A percentile compares a stretch with the other conserved stretches of the same genome.
These are phyloP conservation scores for Dendrobium catenatum DNA, from an alignment of 106 monocot genomes.

Conservation along the genomic window DNA sequence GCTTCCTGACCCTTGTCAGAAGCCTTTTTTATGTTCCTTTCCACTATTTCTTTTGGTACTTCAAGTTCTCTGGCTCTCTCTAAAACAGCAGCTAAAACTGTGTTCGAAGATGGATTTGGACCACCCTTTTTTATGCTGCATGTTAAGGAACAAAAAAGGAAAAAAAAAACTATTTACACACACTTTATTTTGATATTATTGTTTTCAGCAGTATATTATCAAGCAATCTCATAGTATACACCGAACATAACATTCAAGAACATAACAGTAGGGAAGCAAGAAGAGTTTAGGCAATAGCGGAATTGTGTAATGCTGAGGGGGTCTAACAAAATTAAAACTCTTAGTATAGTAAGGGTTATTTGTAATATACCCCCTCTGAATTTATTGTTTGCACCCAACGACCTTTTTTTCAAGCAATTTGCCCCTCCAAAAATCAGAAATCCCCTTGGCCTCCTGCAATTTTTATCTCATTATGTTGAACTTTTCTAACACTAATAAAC, in stretches of 20 bases:
- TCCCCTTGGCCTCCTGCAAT: too few species aligned
- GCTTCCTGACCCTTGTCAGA: conserved; percentile 94
- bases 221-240: neutral
- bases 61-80: conserved; percentile 97
- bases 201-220: neutral
- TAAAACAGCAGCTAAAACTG: conserved; percentile 64
- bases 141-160: neutral
- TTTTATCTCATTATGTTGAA: too few species aligned
- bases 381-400: too few species aligned
- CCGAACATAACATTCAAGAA: neutral
- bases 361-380: too few species aligned
- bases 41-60: conserved; percentile 87
- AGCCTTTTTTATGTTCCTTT: conserved; percentile 92
- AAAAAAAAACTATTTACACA: neutral
- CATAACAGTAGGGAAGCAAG: too few species aligned
- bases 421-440: too few species aligned
- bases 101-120: conserved; percentile 79
- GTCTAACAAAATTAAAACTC: too few species aligned
- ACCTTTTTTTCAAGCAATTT: too few species aligned
- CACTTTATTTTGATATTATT: neutral
- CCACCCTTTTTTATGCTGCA: conserved; percentile 92
- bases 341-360: too few species aligned
- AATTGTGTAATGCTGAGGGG: too few species aligned
- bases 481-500: too few species aligned
- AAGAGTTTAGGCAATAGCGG: too few species aligned